phyloP scores from a whole-genome alignment of 768 basidiomycete species.

The Candolleomyces aberdarensis region DNA sequence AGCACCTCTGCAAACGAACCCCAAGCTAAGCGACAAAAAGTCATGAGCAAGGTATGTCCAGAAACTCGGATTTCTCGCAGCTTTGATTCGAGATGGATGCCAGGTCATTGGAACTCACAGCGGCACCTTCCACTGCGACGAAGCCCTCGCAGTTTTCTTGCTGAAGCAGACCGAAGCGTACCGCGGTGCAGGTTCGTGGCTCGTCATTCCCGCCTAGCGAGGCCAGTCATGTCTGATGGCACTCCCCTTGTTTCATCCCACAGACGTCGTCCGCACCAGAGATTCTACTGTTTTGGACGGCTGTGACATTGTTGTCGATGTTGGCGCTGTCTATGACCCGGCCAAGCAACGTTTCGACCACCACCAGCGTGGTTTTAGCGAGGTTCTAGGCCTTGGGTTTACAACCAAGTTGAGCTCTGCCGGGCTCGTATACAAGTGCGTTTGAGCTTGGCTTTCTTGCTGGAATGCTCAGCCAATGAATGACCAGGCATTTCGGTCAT shows the following conservation, averaged over 20 bases:
- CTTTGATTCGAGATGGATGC: constrained; percentile 3
- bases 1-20: constrained; percentile 21
- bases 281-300: constrained; percentile 68
- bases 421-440: constrained; percentile 93
- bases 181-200: constrained; percentile 61
- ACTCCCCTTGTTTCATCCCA: neutral
- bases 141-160: constrained; percentile 91
- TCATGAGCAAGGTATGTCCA: constrained; percentile 26
- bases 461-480: constrained; percentile 1
- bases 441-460: constrained; percentile 6
- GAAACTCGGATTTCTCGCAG: neutral
- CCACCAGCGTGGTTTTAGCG: constrained; percentile 90
- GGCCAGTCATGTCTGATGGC: neutral
- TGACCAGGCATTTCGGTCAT: constrained; percentile 77
- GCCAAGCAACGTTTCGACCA: constrained; percentile 84
- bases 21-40: constrained; percentile 38
- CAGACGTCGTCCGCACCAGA: constrained; percentile 69
- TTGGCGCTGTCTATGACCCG: constrained; percentile 89
- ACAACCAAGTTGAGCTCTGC: constrained; percentile 89
- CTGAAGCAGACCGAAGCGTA: constrained; percentile 76
- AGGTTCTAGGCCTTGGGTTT: constrained; percentile 87
- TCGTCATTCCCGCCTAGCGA: neutral
- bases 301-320: constrained; percentile 95
- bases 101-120: constrained; percentile 92
- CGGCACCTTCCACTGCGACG: constrained; percentile 96